Conservation (phyloP, 495 filamentous ascomycete genomes). For the Aspergillus nidulans region DNA sequence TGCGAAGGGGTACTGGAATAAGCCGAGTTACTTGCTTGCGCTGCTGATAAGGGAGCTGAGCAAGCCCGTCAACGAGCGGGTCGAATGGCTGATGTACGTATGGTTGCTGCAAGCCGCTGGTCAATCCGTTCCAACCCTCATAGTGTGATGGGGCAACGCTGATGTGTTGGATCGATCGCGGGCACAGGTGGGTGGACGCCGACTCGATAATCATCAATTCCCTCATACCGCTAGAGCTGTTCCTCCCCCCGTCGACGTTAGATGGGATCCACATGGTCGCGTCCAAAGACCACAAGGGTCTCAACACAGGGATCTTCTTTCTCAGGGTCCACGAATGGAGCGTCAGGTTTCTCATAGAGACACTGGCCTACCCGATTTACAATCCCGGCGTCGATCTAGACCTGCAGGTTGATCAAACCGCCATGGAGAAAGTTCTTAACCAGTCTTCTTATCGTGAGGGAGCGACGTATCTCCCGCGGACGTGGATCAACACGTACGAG, state of each 20-base stretch:
- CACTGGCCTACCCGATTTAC: slow-evolving; percentile 29
- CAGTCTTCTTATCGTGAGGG: slow-evolving; percentile 21
- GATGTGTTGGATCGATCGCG: no score
- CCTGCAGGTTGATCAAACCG: slow-evolving; percentile 29
- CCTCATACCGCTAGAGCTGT: slow-evolving; percentile 37
- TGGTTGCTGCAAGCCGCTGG: no score
- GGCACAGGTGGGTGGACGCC: slow-evolving; percentile 40
- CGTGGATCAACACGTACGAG: slow-evolving; percentile 39
- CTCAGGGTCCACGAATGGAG: slow-evolving; percentile 37
- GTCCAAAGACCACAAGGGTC: slow-evolving; percentile 28
- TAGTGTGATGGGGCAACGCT: no score
- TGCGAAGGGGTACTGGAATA: slow-evolving; percentile 37
- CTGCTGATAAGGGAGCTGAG: slow-evolving; percentile 39
- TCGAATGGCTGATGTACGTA: slow-evolving; percentile 42
- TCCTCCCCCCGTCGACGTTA: slow-evolving; percentile 40
- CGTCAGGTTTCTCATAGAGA: slow-evolving; percentile 31
- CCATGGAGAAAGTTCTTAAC: slow-evolving; percentile 28
- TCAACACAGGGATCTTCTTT: slow-evolving; percentile 34
- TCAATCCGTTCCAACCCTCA: no score
- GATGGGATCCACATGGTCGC: slow-evolving; percentile 36
- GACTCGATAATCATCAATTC: slow-evolving; percentile 41
- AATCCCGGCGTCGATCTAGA: slow-evolving; percentile 26
- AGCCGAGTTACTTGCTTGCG: slow-evolving; percentile 36
- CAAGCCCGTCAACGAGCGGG: slow-evolving; percentile 30
- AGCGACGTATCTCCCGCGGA: slow-evolving; percentile 30